phyloP scores from a whole-genome alignment of 2,329 filamentous ascomycete species.

The Plenodomus biglobosus region DNA sequence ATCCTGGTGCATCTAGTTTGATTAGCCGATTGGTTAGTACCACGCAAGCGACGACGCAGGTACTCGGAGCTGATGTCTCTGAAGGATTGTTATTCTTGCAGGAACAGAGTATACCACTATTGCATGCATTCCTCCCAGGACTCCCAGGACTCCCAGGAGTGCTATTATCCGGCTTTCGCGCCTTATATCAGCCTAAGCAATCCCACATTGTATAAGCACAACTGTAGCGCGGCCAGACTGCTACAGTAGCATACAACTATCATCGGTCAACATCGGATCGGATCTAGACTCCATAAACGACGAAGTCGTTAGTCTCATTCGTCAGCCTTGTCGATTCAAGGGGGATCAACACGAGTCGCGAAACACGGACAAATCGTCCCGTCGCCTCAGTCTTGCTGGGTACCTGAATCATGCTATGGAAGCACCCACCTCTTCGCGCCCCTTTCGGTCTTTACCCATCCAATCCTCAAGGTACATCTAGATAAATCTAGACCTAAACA shows the following conservation, averaged over 20 bases:
- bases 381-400: constrained; percentile 8
- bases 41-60: not conserved
- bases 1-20: not conserved
- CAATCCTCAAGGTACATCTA: not conserved
- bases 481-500: not conserved
- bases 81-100: not conserved
- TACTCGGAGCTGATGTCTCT: not conserved
- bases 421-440: constrained; percentile 1
- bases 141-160: no score
- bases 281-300: not conserved
- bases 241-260: not conserved
- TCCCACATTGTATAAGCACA: no score
- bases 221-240: no score
- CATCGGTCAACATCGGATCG: not conserved
- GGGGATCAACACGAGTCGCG: constrained; percentile 4
- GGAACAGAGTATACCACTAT: no score
- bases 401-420: constrained; percentile 11
- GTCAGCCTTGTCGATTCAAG: constrained; percentile 1
- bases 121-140: not conserved
- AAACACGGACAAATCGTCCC: constrained; percentile 1
- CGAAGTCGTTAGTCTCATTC: not conserved
- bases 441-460: not conserved
- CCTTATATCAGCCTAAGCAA: no score
- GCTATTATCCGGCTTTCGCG: no score
- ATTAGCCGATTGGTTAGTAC: constrained; percentile 3